Base-by-base conservation (phyloP, 768 basidiomycete genomes). In the Rhodotorula paludigena region DNA sequence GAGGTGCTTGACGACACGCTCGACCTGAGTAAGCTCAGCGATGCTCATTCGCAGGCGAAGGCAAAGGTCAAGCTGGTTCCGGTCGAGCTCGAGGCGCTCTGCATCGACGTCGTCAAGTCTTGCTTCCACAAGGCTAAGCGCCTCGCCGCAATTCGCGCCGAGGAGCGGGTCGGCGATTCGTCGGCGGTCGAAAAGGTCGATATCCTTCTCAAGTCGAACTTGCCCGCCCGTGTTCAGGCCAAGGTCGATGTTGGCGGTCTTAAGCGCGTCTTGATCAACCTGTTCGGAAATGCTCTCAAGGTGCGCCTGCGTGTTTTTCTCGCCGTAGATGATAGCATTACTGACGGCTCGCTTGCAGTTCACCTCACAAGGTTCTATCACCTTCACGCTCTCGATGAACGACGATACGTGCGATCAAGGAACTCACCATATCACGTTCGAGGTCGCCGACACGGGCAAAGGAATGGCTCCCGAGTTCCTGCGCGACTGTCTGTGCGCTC, bases 1-100 rank as follows among this genome's bases (percentile, higher is more conserved):
- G 60, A 60, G 11, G 32, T 60, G 3, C 60, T 60, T 30, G 60
- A 60, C 38, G 60, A 60, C 39, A 41, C 38, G 21, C 60, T 60
- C 48, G 60, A 60, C 25, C 33, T 33, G 39, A 25, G n/a, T 9
- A 48, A 48, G 57, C 57, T 59, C n/a, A n/a, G 23, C n/a, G 33
- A 51, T 20, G 49, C 32, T 11, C 2, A 8, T 11, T n/a, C n/a
- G n/a, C n/a, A n/a, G n/a, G n/a, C n/a, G n/a, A 15, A 51, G 6
- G 20, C 28, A 15, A 6, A 14, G 3, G 36, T 35, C 8, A 49
- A 28, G 33, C 36, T 48, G 7, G 8, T 5, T 4, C 7, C 15
- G 4, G 18, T 30, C 25, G n/a, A 49, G 5, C 58, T 59, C 47
- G 47, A 49, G n/a, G 12, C 36, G 45, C 58, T 59, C 58, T 16